These are phyloP conservation scores for Conidiobolus incongruus DNA, from an alignment of 371 early-diverging fungal genomes.

Conservation along the genomic window DNA sequence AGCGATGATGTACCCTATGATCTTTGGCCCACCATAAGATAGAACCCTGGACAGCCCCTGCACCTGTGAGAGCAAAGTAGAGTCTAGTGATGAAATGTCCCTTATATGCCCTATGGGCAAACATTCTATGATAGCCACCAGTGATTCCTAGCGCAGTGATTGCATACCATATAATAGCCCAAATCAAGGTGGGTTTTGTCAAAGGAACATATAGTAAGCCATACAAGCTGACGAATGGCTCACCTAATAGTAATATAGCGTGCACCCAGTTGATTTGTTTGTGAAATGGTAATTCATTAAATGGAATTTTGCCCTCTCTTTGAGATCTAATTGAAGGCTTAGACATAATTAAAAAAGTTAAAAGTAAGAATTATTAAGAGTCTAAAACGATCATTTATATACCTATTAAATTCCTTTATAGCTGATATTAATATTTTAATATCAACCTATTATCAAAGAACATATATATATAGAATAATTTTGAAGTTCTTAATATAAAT, in stretches of 20 bases:
- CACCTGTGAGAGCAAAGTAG: slow-evolving; percentile 32
- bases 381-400: no score
- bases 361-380: no score
- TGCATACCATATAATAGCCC: slow-evolving; percentile 56
- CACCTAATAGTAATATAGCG: slow-evolving; percentile 31
- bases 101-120: slow-evolving; percentile 55
- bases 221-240: slow-evolving; percentile 63
- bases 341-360: no score
- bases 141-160: slow-evolving; percentile 82
- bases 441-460: no score
- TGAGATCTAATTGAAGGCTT: no score
- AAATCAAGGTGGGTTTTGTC: slow-evolving; percentile 40
- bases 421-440: no score
- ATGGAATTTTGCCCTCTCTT: slow-evolving; percentile 2
- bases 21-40: slow-evolving; percentile 67
- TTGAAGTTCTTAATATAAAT: no score
- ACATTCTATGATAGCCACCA: slow-evolving; percentile 54
- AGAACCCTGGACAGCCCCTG: slow-evolving; percentile 62
- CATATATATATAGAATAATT: no score
- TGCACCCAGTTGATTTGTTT: slow-evolving; percentile 59
- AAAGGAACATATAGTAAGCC: slow-evolving; percentile 48
- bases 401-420: no score
- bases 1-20: slow-evolving; percentile 84
- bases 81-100: slow-evolving; percentile 31
- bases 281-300: slow-evolving; percentile 1